Evolutionary conservation across 2,329 filamentous ascomycete species (phyloP), one percentile per base, ranked within the genome.

Genomic region (Fusarium acutatum): DNA sequence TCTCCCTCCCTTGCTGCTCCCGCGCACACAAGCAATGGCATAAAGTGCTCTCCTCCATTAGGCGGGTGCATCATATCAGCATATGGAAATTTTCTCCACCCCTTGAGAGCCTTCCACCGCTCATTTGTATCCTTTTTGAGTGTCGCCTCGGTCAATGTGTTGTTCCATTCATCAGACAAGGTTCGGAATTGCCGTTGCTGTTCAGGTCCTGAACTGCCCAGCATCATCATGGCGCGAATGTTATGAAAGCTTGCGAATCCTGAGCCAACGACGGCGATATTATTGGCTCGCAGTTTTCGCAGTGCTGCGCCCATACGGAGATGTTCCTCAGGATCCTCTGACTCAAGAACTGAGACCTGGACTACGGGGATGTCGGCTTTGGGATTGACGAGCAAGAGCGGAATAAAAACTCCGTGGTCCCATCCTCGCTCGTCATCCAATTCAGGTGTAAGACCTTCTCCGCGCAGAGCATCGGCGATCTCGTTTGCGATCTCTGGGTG

Each of bases 321-420:
- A 78, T 89, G 88, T 30, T 79, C 67, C 3, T 80, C 78, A 1
- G 88, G 83, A 53, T 87, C 84, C 75, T 90, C 88, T 24, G 84
- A 86, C 34, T 75, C 72, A 7, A 90, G 84, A 17, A 91, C 87
- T 3, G 86, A 88, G 61, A 90, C 75, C 76, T 90, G 88, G n/a
- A 91, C 82, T 35, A 90, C 82, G 53, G 89, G 88, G 6, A 88
- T 77, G 64, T 84, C 80, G 71, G 88, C 88, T 46, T 81, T 74
- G 26, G 89, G 88, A 63, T 86, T 80, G 73, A 88, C 85, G 47
- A 90, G 86, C 50, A 85, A 82, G 80, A 90, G 82, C 12, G 88
- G 88, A 32, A 90, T 80, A 78, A 90, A 90, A 64, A 90, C 88
- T 81, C 88, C 89, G 76, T 90, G 89, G 76, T 90, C 88, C 88